Percentiles rank a stretch among this genome's conserved stretches.
phyloP scores from a whole-genome alignment of 805 yeast genomes.

The Metschnikowia henanensis region DNA sequence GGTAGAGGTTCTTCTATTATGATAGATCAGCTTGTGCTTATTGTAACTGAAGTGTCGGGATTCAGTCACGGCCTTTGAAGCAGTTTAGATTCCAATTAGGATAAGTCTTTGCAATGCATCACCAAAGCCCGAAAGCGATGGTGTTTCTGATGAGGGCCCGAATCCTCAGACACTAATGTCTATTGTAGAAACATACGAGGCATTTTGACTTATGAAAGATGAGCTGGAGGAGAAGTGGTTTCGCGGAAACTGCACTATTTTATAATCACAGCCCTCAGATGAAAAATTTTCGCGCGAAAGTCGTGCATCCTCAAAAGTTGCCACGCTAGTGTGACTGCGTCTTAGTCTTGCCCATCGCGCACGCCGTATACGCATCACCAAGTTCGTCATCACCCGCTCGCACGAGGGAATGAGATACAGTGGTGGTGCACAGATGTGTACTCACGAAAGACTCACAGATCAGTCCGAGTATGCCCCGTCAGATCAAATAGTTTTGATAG shows the following conservation, averaged over 20 bases:
- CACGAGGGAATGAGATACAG: too few species aligned
- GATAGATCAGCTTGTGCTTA: conserved; percentile 14
- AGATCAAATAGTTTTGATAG: too few species aligned
- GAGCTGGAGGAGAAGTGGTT: conserved; percentile 1
- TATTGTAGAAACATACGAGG: conserved; percentile 53
- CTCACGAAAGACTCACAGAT: too few species aligned
- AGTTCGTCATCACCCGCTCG: too few species aligned
- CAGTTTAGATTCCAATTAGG: neutral
- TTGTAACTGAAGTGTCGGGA: conserved; percentile 86
- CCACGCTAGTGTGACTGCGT: neutral
- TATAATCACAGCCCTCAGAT: conserved; percentile 1
- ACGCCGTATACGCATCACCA: too few species aligned
- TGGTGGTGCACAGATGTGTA: too few species aligned
- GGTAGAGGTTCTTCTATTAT: too few species aligned
- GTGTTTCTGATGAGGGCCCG: conserved; percentile 60
- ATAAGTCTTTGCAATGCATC: conserved; percentile 5
- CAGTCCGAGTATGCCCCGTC: too few species aligned
- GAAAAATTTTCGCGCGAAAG: conserved; percentile 14
- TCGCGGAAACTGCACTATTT: conserved; percentile 1
- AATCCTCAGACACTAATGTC: conserved; percentile 46
- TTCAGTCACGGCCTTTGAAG: conserved; percentile 56
- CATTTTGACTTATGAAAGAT: conserved; percentile 43
- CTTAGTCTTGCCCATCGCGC: too few species aligned
- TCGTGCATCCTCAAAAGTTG: conserved; percentile 6
- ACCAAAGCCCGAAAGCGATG: conserved; percentile 5